phyloP scores from a whole-genome alignment of 805 yeast species.

The Candida krabiensis region DNA sequence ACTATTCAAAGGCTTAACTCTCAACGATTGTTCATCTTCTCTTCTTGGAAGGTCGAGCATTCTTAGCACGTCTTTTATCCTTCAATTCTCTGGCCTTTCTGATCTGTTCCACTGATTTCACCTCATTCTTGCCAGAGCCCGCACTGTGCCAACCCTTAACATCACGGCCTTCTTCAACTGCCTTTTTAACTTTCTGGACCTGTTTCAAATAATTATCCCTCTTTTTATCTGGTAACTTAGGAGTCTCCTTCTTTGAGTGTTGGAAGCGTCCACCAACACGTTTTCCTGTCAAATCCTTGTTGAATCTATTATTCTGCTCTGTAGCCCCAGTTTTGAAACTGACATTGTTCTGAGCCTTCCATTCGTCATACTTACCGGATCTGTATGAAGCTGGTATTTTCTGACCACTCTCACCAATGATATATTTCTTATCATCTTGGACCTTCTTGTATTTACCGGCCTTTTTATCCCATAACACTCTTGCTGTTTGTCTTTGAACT shows the following conservation, averaged over 20 bases:
- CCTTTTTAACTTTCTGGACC: slow-evolving; percentile 77
- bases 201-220: slow-evolving; percentile 86
- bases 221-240: slow-evolving; percentile 84
- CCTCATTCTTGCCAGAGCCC: slow-evolving; percentile 52
- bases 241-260: slow-evolving; percentile 76
- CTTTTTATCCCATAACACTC: slow-evolving; percentile 90
- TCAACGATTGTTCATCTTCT: slow-evolving; percentile 32
- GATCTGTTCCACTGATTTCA: slow-evolving; percentile 70
- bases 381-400: slow-evolving; percentile 87
- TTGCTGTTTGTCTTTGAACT: slow-evolving; percentile 62
- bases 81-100: slow-evolving; percentile 69
- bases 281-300: slow-evolving; percentile 36
- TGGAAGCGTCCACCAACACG: slow-evolving; percentile 52
- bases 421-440: slow-evolving; percentile 81
- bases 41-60: slow-evolving; percentile 69
- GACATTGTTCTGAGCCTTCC: slow-evolving; percentile 75
- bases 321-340: slow-evolving; percentile 53
- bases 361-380: slow-evolving; percentile 88
- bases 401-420: slow-evolving; percentile 93
- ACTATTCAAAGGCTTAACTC: too few relatives aligned
- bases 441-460: slow-evolving; percentile 85
- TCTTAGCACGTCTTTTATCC: slow-evolving; percentile 79
- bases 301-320: slow-evolving; percentile 40
- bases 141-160: slow-evolving; percentile 65
- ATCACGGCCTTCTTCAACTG: slow-evolving; percentile 67